Evolutionary conservation across 1,284 basidiomycete species (phyloP), one percentile per base, ranked within the genome.

Genomic region (Meira nashicola): DNA sequence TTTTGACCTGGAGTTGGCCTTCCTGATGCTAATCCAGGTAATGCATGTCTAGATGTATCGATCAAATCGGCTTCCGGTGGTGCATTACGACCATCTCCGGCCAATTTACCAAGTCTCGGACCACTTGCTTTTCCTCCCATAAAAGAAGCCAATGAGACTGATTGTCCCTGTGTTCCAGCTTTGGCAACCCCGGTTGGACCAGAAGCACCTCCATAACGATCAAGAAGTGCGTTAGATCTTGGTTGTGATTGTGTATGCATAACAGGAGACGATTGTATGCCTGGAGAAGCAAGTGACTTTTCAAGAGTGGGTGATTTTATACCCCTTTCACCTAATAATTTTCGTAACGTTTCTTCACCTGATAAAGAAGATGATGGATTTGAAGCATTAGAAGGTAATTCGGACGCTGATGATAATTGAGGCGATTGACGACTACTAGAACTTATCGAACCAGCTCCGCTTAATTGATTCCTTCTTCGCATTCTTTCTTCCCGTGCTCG

Each of bases 101-200:
- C 53, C 1, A 77, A 62, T 55, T 74, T 72, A 17, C 74, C 74
- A 7, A 78, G 65, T 15, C 74, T 66, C 2, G 76, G 71, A 25
- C 73, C 70, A 1, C 68, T 57, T n/a, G 73, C 66, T 49, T 62
- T 74, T 33, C 76, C 76, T 37, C 76, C 76, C 63, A 78, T 78
- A 39, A 78, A 78, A 47, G 66, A 62, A 50, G 73, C 73, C 14
- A 78, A 71, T 14, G 76, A 78, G 38, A 70, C 67, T 5, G 74
- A 71, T 25, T 63, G 59, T 23, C 63, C 64, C 10, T 47, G 53
- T 10, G 63, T 43, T 0, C 56, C 62, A 10, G 60, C 68, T 0
- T 63, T 57, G 1, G 74, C 74, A 54, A 64, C 60, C 9, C 75
- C 75, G 1, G 75, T 77, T n/a, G 75, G 75, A 15, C 75, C 75